Base-by-base conservation (phyloP, 257 asterid species). In the Forsythia suspensa region DNA sequence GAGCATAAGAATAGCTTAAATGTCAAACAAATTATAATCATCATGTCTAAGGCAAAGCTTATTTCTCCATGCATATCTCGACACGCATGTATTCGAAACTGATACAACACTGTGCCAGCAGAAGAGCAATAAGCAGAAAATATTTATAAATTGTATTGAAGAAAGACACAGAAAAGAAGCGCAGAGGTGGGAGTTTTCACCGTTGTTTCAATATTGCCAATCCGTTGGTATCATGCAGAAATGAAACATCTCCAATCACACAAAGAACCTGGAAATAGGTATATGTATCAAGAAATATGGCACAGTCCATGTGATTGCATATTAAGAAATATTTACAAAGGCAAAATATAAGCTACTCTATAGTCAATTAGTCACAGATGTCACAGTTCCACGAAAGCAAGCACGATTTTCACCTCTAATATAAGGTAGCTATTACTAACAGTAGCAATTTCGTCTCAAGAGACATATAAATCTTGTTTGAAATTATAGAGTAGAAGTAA, bases 211-310 rank as follows among this genome's bases (percentile, higher is more conserved):
- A 83, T 51, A 95, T 84, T 43, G 98, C 84, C 86, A 95, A 79
- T 77, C 99, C 99, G 80, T 95, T 95, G 74, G 98, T 92, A 83
- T 95, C 99, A 79, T 95, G 97, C 86, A 95, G 88, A 84, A 95
- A 92, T 51, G 99, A 95, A 87, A 93, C 87, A 85, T 93, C 98
- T 74, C 98, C 99, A 67, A 93, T 86, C 79, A 91, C 89, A 79
- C 89, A 84, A 81, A 93, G 92, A 66, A 93, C 96, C 98, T 91
- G 82, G 74, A 73, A 9, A 63, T 72, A 34, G 18, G 16, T 10
- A 5, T 15, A 75, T 38, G 4, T 15, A 39, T 42, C 46, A 42
- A 63, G 67, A 70, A 69, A 65, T 7, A 77, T 34, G 72, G 41
- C 20, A 73, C 29, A 37, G 71, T 71, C 13, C 52, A 68, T 8